Conservation (phyloP, 805 yeast species). For the Millerozyma acaciae region DNA sequence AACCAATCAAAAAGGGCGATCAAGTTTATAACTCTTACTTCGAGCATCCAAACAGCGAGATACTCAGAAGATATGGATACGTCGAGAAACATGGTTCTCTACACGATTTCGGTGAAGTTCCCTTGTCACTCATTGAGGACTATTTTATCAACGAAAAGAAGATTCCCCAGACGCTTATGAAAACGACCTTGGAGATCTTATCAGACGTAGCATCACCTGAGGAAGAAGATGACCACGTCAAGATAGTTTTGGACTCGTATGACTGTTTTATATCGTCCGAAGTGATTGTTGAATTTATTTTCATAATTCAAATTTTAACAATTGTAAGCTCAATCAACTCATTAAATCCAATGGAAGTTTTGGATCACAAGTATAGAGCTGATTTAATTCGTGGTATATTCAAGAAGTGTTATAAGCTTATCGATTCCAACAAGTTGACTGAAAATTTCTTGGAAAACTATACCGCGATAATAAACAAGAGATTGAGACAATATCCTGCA, state of each 20-base stretch:
- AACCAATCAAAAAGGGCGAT: constrained; percentile 55
- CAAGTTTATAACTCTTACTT: constrained; percentile 90
- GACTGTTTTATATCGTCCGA: constrained; percentile 61
- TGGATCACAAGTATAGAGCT: constrained; percentile 18
- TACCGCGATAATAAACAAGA: constrained; percentile 24
- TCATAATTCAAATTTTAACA: constrained; percentile 52
- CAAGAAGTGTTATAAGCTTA: constrained; percentile 58
- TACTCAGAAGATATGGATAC: constrained; percentile 86
- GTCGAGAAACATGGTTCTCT: constrained; percentile 72
- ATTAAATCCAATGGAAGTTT: constrained; percentile 15
- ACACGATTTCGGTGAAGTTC: constrained; percentile 78
- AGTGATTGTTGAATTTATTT: constrained; percentile 52
- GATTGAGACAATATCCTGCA: constrained; percentile 49
- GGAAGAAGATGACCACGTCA: constrained; percentile 39
- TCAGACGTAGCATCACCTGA: constrained; percentile 24
- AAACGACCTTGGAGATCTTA: constrained; percentile 30
- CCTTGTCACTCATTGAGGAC: constrained; percentile 38
- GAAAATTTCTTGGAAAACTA: constrained; percentile 26
- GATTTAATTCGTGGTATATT: constrained; percentile 46
- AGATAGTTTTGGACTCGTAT: constrained; percentile 50
- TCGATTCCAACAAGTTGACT: constrained; percentile 51
- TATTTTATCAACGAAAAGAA: constrained; percentile 25
- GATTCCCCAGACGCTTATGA: constrained; percentile 25
- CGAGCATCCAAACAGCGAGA: constrained; percentile 86
- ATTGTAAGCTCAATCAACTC: constrained; percentile 24